phyloP scores from a whole-genome alignment of 2,329 filamentous ascomycete species.

The Cladosporium sp. region DNA sequence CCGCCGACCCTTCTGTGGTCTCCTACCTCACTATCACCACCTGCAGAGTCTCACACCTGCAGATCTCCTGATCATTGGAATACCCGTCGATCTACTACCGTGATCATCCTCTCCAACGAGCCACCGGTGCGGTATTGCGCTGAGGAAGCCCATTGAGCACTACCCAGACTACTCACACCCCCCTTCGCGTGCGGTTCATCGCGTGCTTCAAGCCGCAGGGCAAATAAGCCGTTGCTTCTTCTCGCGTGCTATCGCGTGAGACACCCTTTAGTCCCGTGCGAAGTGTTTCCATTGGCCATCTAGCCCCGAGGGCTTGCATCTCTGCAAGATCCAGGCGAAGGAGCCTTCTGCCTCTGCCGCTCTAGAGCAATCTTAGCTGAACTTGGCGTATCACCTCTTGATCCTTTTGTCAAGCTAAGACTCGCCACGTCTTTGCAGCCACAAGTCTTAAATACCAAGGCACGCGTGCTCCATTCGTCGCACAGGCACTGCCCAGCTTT shows the following conservation, averaged over 20 bases:
- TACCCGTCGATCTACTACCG: too few species aligned
- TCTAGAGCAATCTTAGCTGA: conserved; percentile 12
- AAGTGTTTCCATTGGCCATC: conserved; percentile 1
- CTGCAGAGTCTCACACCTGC: neutral
- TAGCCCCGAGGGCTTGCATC: neutral
- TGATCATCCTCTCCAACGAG: neutral
- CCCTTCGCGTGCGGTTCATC: neutral
- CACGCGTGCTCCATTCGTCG: neutral
- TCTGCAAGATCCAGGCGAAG: conserved; percentile 7
- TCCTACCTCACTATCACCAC: too few species aligned
- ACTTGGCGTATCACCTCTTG: conserved; percentile 1
- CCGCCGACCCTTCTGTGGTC: neutral
- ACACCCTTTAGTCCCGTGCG: too few species aligned
- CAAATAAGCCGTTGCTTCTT: neutral
- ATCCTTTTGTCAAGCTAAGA: too few species aligned
- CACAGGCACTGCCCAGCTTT: conserved; percentile 4
- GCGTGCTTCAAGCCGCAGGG: neutral
- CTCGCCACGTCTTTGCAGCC: too few species aligned
- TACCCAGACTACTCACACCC: too few species aligned
- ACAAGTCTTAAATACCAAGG: conserved; percentile 6
- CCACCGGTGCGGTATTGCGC: neutral
- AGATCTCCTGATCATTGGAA: neutral
- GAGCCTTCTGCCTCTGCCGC: neutral
- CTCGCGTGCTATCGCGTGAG: conserved; percentile 6
- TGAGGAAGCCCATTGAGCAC: too few species aligned